Base-by-base conservation (phyloP, 306 rosid species). In the Pyrus bretschneideri region DNA sequence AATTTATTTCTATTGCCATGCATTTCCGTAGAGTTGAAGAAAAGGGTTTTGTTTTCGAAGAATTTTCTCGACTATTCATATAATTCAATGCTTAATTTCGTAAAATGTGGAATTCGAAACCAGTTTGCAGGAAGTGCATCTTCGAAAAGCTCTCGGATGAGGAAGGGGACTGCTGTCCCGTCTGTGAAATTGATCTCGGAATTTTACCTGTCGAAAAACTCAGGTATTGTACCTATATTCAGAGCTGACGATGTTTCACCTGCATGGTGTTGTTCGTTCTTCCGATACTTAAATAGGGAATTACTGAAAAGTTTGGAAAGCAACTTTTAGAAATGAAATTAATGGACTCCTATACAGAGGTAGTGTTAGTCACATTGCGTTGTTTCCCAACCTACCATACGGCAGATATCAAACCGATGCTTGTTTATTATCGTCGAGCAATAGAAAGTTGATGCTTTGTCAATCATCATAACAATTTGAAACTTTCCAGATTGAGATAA, bases 101-200 rank as follows among this genome's bases (percentile, higher is more conserved):
- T 61, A 46, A 52, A 81, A 17, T 74, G 46, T 69, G 75, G 78
- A 81, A 55, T 62, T 77, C 29, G 30, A 71, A 77, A 80, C 60
- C 96, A 95, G 99, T 95, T 88, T 95, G 99, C 90, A 90, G 97
- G 89, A 91, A 83, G 63, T 95, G 99, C 83, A 95, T 95, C 77
- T 89, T 83, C 46, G 88, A 90, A 71, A 90, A 88, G 81, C 85
- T 95, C 73, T 88, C 97, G 12, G 97, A 95, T 71, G 97, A 95
- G 75, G 97, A 95, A 83, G 64, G 71, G 51, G 98, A 92, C 73
- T 84, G 76, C 71, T 95, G 97, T 82, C 99, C 99, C 2, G 97
- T 88, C 27, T 95, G 99, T 87, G 76, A 91, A 67, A 83, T 92
- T 76, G 99, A 95, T 83, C 86, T 95, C 17, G 99, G 99, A 13